Base-by-base conservation (phyloP, 768 basidiomycete species). In the Amanita brunnescens region DNA sequence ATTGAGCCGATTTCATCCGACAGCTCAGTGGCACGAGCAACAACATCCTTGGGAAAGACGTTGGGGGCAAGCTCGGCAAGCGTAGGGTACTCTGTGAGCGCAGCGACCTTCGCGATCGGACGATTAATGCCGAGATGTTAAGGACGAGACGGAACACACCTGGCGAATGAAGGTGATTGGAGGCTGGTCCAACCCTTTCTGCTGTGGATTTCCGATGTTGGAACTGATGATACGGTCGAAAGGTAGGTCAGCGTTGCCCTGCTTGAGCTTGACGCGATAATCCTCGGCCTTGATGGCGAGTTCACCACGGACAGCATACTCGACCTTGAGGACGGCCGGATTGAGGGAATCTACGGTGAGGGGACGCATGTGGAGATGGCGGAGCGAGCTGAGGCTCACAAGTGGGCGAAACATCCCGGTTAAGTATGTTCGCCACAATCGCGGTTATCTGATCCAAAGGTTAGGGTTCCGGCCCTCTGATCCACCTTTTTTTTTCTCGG, bases 161-260 rank as follows among this genome's bases (percentile, higher is more conserved):
- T 98, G 95, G 50, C 95, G 76, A 53, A 82, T 78, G 64, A 91
- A 98, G 4, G 95, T 96, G 54, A 98, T 80, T 2, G 94, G 91
- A 5, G 85, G 79, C 64, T 99, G 95, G 67, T 97, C 84, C 48
- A 99, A 76, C 0, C 93, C 93, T 59, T 83, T 85, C 69, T 97
- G 94, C 69, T 99, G 95, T 0, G 96, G 95, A 62, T 99, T 98
- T 8, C 95, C 95, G 54, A 99, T 99, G 70, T 98, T 99, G 55
- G 91, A 91, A 24, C 82, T 87, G 65, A 96, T 95, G 67, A 98
- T 76, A 59, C 81, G 79, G 64, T 82, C 78, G 68, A 98, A 99
- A 13, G 92, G 91, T 13, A 97, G 76, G 16, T 71, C 72, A 56
- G 78, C 69, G 52, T 72, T 63, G 20, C 70, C 69, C 51, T 75